Percentiles rank a stretch among this genome's conserved stretches.
These are phyloP conservation scores for Cladophialophora yegresii DNA, from an alignment of 2,329 filamentous ascomycete species.

Conservation along the genomic window DNA sequence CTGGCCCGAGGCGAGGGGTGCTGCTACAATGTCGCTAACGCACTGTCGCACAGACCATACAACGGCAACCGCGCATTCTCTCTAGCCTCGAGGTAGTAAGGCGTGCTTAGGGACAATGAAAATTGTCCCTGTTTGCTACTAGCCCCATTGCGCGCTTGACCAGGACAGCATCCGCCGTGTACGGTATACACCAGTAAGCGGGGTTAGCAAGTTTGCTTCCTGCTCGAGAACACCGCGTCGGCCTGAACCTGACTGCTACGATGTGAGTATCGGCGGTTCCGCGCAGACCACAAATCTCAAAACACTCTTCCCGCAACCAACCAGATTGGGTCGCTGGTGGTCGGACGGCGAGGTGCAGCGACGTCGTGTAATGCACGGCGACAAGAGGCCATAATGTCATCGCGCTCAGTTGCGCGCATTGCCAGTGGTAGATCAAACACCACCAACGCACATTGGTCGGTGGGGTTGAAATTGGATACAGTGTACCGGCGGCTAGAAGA, in stretches of 20 bases:
- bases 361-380: slow-evolving; percentile 13
- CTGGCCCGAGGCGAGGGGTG: neutral
- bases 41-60: neutral
- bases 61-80: neutral
- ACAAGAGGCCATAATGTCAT: slow-evolving; percentile 1
- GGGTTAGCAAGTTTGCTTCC: neutral
- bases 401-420: slow-evolving; percentile 15
- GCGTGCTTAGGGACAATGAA: neutral
- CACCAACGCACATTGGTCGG: slow-evolving; percentile 14
- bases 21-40: neutral
- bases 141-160: neutral
- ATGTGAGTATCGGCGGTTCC: too few species aligned
- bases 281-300: slow-evolving; percentile 15
- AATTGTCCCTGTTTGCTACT: neutral
- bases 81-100: neutral
- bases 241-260: too few species aligned
- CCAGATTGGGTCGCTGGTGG: slow-evolving; percentile 1
- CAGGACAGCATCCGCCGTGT: neutral
- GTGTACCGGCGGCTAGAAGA: slow-evolving; percentile 23
- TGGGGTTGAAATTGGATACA: slow-evolving; percentile 22
- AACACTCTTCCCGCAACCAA: slow-evolving; percentile 8
- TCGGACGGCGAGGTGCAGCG: slow-evolving; percentile 5
- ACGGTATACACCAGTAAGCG: neutral
- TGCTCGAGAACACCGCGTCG: neutral
- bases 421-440: slow-evolving; percentile 26